phyloP scores from a whole-genome alignment of 176 grass and related monocot genomes.

The Triticum dicoccoides region DNA sequence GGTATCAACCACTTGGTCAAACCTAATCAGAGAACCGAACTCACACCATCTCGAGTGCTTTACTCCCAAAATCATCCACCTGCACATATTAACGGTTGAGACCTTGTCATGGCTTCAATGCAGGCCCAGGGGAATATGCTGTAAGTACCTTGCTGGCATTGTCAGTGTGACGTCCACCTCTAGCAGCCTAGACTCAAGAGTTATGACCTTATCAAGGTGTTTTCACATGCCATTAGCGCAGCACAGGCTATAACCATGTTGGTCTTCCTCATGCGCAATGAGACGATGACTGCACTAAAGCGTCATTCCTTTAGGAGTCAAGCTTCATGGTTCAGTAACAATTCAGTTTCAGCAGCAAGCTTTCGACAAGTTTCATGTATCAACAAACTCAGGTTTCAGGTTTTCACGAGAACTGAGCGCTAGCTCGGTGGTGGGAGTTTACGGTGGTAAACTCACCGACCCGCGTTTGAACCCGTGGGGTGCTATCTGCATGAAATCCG shows the following conservation, averaged over 20 bases:
- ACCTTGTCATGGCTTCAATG: neutral
- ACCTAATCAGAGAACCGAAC: neutral
- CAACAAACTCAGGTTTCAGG: neutral
- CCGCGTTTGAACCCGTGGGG: neutral
- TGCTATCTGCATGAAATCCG: neutral
- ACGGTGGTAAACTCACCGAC: neutral
- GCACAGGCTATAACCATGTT: neutral
- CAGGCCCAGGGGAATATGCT: neutral
- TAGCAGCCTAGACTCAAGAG: neutral
- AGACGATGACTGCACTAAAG: neutral
- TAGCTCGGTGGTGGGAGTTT: neutral
- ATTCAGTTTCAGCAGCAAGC: neutral
- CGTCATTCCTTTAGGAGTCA: neutral
- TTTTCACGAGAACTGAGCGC: neutral
- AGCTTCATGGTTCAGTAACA: neutral
- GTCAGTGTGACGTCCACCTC: neutral
- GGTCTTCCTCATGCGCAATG: slow-evolving; percentile 1
- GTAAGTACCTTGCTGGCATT: neutral
- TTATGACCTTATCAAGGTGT: neutral
- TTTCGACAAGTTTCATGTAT: neutral
- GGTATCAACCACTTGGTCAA: slow-evolving; percentile 15
- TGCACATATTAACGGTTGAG: neutral
- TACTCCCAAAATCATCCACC: slow-evolving; percentile 1
- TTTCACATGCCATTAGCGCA: neutral
- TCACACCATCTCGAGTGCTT: neutral